Conservation (phyloP, 129 eudicot species). For the Helianthus annuus region HanXRQr2.0-SUNRISE NC_035438.2:45473893-45474392, state of each 20-base stretch:
- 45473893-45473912: constrained; percentile 80
- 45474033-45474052: not conserved
- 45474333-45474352: constrained; percentile 8
- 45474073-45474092: constrained; percentile 34
- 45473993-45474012: constrained; percentile 30
- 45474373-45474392: not conserved
- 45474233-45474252: not conserved
- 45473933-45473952: constrained; percentile 98
- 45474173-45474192: constrained; percentile 66
- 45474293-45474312: too few relatives aligned
- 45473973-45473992: constrained; percentile 92
- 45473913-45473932: constrained; percentile 96
- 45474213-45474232: not conserved
- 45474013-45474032: not conserved
- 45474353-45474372: not conserved
- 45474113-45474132: constrained; percentile 84
- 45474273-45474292: not conserved
- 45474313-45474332: not conserved
- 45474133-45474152: constrained; percentile 91
- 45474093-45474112: constrained; percentile 76
- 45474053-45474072: constrained; percentile 1
- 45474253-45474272: constrained; percentile 6
- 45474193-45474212: constrained; percentile 53
- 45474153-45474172: constrained; percentile 71
- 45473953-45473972: constrained; percentile 96